Evolutionary conservation across 2,329 filamentous ascomycete genomes (phyloP), one percentile per base, ranked within the genome.

Genomic region (Bipolaris bicolor): DNA sequence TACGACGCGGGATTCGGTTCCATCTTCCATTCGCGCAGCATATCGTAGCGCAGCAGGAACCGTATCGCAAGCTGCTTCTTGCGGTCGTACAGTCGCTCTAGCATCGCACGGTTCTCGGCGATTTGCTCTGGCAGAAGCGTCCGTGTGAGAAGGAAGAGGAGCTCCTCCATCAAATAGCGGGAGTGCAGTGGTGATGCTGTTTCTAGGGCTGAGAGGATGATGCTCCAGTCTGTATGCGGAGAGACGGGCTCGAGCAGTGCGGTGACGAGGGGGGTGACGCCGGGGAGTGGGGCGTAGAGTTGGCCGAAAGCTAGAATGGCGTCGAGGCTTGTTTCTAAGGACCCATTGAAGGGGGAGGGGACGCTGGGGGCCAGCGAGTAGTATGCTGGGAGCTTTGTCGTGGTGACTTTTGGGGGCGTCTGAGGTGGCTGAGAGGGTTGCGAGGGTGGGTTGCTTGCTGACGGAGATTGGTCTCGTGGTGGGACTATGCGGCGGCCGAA

Each of bases 51-150:
- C 50, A 73, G 55, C 16, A 64, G 37, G 6, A 71, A 3, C 3
- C 64, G 41, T 3, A 66, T 63, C 0, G 64, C 62, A 0, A 65
- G 52, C 1, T 65, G 60, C n/a, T 67, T 67, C 55, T 57, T 65
- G 1, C 31, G 33, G 3, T 61, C 50, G n/a, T 72, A 72, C 41
- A 72, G 29, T 1, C 57, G 13, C 0, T n/a, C 55, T 58, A 73
- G 65, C 0, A 61, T 18, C 0, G 3, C 40, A n/a, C 71, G 47
- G 24, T 70, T 73, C 34, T 70, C 60, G 0, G 57, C 52, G 1
- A 74, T 68, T 22, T 69, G 67, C 47, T 72, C 64, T 0, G 71
- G 71, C 0, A 74, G 16, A 7, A 74, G 52, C 1, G 58, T 67
- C 1, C 71, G 61, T 3, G 67, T 70, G 7, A 67, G 33, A 0